These are phyloP conservation scores for Ophiostoma novo-ulmi DNA, from an alignment of 2,329 filamentous ascomycete species.

Conservation along the genomic window DNA sequence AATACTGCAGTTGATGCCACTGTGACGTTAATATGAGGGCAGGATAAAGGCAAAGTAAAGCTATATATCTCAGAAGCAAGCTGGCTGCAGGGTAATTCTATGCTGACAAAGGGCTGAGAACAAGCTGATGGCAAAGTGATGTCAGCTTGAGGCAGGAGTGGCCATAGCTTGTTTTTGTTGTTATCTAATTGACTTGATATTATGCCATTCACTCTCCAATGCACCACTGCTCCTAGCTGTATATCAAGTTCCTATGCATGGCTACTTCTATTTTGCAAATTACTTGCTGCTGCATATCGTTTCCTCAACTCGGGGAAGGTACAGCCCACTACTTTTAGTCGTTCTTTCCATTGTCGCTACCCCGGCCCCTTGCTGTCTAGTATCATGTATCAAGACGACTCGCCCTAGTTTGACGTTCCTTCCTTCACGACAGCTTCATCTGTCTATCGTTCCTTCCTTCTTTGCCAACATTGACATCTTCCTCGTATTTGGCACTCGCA, in stretches of 20 bases:
- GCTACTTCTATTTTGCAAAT: background rate
- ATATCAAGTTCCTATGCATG: background rate
- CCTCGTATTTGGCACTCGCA: background rate
- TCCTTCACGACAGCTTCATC: background rate
- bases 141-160: too few species aligned
- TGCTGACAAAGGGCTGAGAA: too few species aligned
- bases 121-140: too few species aligned
- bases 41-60: too few species aligned
- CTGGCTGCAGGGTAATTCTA: too few species aligned
- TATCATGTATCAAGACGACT: background rate
- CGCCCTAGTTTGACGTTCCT: background rate
- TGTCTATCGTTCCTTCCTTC: background rate
- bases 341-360: background rate
- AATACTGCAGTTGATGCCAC: too few species aligned
- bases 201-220: too few species aligned
- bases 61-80: too few species aligned
- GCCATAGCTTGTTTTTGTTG: too few species aligned
- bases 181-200: too few species aligned
- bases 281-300: background rate
- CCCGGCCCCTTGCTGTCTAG: background rate
- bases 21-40: too few species aligned
- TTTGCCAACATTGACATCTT: background rate
- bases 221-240: too few species aligned
- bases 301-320: background rate
- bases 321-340: background rate